Conservation (phyloP, 1,284 basidiomycete genomes). For the Takashimella tepidaria region DNA sequence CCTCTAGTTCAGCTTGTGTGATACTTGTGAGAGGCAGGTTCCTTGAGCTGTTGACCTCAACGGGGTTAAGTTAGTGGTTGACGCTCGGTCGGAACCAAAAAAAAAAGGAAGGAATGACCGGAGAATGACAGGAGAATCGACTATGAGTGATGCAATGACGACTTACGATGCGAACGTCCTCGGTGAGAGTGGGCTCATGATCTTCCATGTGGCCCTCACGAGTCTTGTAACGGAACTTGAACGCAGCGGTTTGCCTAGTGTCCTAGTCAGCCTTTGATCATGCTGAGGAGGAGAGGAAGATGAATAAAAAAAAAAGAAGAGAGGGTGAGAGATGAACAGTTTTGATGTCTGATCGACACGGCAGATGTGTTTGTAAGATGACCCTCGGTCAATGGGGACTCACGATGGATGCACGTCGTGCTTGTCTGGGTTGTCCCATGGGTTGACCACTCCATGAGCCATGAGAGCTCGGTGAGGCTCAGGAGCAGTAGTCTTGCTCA, state of each 20-base stretch:
- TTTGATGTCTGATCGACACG: too few species aligned
- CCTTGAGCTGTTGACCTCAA: slow-evolving; percentile 14
- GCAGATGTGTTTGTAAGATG: too few species aligned
- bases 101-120: background rate
- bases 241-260: slow-evolving; percentile 36
- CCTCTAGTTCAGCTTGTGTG: slow-evolving; percentile 7
- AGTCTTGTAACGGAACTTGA: slow-evolving; percentile 49
- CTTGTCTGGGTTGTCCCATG: slow-evolving; percentile 41
- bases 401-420: slow-evolving; percentile 39
- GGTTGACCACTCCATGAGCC: slow-evolving; percentile 35
- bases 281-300: background rate
- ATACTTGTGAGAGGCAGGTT: slow-evolving; percentile 15
- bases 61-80: slow-evolving; percentile 5
- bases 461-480: slow-evolving; percentile 31
- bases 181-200: slow-evolving; percentile 37
- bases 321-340: too few species aligned
- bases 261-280: background rate
- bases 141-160: background rate
- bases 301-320: too few species aligned
- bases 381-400: too few species aligned
- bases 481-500: slow-evolving; percentile 35
- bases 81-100: too few species aligned
- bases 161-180: slow-evolving; percentile 35
- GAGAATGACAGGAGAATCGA: background rate
- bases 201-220: slow-evolving; percentile 45